Evolutionary conservation across 495 filamentous ascomycete species (phyloP).

Genomic region (Annulohypoxylon moriforme): DNA sequence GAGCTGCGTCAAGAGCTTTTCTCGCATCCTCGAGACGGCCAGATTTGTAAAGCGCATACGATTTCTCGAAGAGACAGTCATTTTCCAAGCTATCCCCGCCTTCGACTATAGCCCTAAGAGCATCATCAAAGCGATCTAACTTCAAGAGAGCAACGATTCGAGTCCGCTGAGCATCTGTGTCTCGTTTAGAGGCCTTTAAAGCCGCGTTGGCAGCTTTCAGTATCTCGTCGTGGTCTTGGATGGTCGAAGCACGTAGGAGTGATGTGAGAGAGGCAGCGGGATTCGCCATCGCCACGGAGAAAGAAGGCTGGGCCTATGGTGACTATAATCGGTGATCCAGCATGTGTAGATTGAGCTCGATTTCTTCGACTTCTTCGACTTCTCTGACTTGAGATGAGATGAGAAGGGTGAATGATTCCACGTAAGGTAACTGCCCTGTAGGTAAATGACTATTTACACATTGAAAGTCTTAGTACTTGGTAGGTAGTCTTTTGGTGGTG

Average conservation of each 20-base stretch:
- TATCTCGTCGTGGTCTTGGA: slow-evolving; percentile 61
- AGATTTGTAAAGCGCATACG: slow-evolving; percentile 91
- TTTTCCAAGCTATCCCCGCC: slow-evolving; percentile 75
- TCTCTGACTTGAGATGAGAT: background rate
- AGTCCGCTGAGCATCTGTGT: slow-evolving; percentile 76
- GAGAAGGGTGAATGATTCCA: background rate
- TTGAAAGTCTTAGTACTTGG: background rate
- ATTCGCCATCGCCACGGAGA: slow-evolving; percentile 44
- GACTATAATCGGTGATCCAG: background rate
- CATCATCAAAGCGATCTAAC: slow-evolving; percentile 93
- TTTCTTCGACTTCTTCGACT: background rate
- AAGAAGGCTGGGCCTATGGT: background rate
- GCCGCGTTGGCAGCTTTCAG: slow-evolving; percentile 60
- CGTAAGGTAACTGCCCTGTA: background rate
- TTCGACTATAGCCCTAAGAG: slow-evolving; percentile 78
- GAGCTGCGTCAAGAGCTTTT: slow-evolving; percentile 62
- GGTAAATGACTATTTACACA: background rate
- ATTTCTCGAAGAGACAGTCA: slow-evolving; percentile 77
- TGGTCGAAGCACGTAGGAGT: slow-evolving; percentile 58
- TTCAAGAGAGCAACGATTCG: slow-evolving; percentile 89
- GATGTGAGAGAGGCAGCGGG: slow-evolving; percentile 62
- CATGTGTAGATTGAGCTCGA: background rate
- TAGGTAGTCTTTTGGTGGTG: background rate
- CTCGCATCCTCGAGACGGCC: slow-evolving; percentile 80
- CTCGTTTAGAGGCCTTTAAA: slow-evolving; percentile 78